Percentiles rank a stretch among this genome's conserved stretches.
These are phyloP conservation scores for Neurospora sp. DNA, from an alignment of 2,329 filamentous ascomycete genomes.

Conservation along the genomic window DNA sequence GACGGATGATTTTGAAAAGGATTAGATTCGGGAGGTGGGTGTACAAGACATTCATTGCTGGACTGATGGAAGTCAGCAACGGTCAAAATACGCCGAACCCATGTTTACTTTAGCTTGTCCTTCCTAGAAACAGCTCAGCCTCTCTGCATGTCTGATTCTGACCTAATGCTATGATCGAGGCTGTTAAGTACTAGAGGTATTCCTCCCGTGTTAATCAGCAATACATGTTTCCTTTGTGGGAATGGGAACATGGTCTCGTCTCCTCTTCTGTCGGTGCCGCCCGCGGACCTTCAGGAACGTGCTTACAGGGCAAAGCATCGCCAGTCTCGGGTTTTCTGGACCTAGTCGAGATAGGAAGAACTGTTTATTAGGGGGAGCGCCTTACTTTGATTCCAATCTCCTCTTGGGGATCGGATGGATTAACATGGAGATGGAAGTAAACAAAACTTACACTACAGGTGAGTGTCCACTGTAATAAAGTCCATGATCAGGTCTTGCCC, in stretches of 20 bases:
- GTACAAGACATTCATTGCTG: not conserved
- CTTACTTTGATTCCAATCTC: not conserved
- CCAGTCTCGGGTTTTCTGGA: not conserved
- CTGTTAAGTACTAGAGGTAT: not conserved
- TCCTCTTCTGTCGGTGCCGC: not conserved
- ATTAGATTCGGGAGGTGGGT: not conserved
- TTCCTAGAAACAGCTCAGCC: not conserved
- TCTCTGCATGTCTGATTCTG: not conserved
- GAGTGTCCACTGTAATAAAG: not conserved
- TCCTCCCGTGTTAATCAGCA: no score
- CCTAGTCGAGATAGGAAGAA: not conserved
- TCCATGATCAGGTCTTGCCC: not conserved
- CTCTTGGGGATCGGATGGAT: not conserved
- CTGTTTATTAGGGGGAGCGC: not conserved
- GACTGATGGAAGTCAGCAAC: not conserved
- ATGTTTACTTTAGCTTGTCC: not conserved
- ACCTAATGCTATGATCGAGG: not conserved
- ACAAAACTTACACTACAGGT: not conserved
- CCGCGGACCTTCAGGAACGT: not conserved
- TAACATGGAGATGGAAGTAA: not conserved
- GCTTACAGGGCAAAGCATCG: not conserved
- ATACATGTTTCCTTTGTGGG: not conserved
- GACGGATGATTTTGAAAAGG: not conserved
- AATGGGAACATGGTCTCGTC: not conserved
- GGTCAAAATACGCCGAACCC: not conserved